Base-by-base conservation (phyloP, 225 moss, liverwort and hornwort species). In the Bryoerythrophyllum caledonicum region DNA sequence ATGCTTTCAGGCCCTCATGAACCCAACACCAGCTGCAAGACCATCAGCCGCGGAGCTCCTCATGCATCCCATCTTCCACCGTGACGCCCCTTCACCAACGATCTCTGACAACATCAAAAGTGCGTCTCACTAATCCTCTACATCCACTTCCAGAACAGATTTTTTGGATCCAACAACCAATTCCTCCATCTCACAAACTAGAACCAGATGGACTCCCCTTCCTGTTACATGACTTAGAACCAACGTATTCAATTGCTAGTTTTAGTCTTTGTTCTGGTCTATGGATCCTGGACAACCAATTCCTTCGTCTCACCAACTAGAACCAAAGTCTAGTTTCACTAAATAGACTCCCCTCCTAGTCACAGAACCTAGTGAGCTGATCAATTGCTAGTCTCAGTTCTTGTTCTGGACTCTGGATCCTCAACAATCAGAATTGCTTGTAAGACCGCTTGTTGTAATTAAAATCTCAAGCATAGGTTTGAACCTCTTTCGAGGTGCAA, bases 41-140 rank as follows among this genome's bases (percentile, higher is more conserved):
- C 93, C 93, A 61, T 78, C 89, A 67, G 89, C 91, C 24, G 25
- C 56, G 25, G 89, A 91, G 55, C 72, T 93, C 62, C 83, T 93
- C 27, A 80, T 76, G 62, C 86, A 91, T 73, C 53, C 86, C 2
- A 80, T 93, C 61, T 88, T 93, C 66, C 83, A 72, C 48, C 77
- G 74, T 2, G 80, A 84, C 66, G 4, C 20, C 19, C 35, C 76
- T 5, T 26, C 75, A 46, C 67, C 59, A 17, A 65, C 52, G 15
- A 53, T 44, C 53, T 41, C 60, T 38, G 78, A 83, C 16, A 60
- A 53, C 40, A 14, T 78, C 16, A 46, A 63, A 32, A 14, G 2
- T 44, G 30, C 62, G 48, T 67, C 35, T 43, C 40, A 38, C 37
- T 54, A 26, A 56, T 57, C 14, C 70, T n/a, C 58, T 30, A 43